Conservation (phyloP, 2,329 filamentous ascomycete genomes). For the Dactylellina leptospora region DNA sequence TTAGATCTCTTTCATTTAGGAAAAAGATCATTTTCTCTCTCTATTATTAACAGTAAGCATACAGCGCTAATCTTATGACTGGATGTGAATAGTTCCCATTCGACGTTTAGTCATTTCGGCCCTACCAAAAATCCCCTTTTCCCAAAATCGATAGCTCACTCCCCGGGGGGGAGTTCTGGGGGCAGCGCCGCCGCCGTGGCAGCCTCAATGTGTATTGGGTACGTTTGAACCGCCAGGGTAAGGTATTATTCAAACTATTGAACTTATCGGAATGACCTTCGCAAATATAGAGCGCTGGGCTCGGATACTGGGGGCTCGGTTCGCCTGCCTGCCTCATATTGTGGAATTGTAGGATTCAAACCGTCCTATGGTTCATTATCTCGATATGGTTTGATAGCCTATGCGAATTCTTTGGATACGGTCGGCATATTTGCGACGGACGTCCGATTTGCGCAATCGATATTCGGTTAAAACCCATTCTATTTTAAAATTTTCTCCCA, state of each 20-base stretch:
- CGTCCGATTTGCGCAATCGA: slow-evolving; percentile 65
- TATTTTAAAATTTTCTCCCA: no score
- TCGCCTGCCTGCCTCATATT: slow-evolving; percentile 85
- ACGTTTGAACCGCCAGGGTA: slow-evolving; percentile 59
- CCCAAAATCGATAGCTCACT: slow-evolving; percentile 61
- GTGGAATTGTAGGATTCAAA: slow-evolving; percentile 83
- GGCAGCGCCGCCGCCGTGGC: slow-evolving; percentile 88
- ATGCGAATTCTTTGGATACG: slow-evolving; percentile 91
- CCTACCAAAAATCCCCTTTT: slow-evolving; percentile 68
- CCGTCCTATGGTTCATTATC: slow-evolving; percentile 89
- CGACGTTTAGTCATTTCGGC: slow-evolving; percentile 73
- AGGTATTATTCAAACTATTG: no score
- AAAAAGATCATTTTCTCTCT: no score
- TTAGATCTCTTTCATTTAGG: slow-evolving; percentile 38
- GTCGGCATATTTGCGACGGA: slow-evolving; percentile 76
- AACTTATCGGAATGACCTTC: no score
- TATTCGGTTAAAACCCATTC: slow-evolving; percentile 57
- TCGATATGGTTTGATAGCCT: slow-evolving; percentile 84
- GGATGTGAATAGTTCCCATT: slow-evolving; percentile 75
- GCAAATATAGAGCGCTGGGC: slow-evolving; percentile 73
- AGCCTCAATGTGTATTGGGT: slow-evolving; percentile 69
- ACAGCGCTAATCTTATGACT: no score
- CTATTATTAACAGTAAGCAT: no score
- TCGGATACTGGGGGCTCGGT: slow-evolving; percentile 95
- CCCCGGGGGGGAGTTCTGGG: slow-evolving; percentile 88